Evolutionary conservation across 1,139 yeast genomes (phyloP), one percentile per base, ranked within the genome.

Genomic region (Debaryomyces sp.): DNA sequence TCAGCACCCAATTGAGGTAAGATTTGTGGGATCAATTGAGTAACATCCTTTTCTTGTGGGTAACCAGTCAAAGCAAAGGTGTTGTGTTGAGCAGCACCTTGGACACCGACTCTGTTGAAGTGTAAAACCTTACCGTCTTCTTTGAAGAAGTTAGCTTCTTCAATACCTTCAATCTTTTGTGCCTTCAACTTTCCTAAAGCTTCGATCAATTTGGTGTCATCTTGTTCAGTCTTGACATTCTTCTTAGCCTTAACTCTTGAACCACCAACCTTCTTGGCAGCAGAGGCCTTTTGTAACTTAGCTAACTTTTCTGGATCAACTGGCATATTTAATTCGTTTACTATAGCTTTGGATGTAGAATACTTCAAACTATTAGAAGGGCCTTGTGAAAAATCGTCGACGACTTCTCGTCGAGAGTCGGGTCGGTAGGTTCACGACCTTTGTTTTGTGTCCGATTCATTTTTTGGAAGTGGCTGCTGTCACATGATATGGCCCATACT

Each of bases 1-100:
- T 94, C 98, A 62, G 96, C 90, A 66, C 98, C 97, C 77, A 94
- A 83, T 80, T 94, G 97, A 63, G 96, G 94, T 70, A 94, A 85
- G 74, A 94, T 90, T 74, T 85, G 89, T 66, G 98, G 99, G 65
- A 94, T 85, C 77, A 94, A 85, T 68, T 92, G 97, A 62, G 95
- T 87, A 64, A 94, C 84, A 61, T 85, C 84, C 85, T 91, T 92
- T 77, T 89, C 96, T 75, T 90, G 96, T 57, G 96, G 91, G 76
- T 85, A 84, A 73, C 99, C 99, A 73, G 91, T 88, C 81, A 94
- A 87, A 61, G 96, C 96, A 73, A 88, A 89, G 57, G 96, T 88
- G 85, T 94, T 92, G 80, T 87, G 81, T 64, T 87, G 87, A 64
- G 89, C 85, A 61, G 97, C 91, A 60, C 91, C 91, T 80, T 92